Evolutionary conservation across 768 basidiomycete genomes (phyloP).

Genomic region (Daedaleopsis sinensis): DNA sequence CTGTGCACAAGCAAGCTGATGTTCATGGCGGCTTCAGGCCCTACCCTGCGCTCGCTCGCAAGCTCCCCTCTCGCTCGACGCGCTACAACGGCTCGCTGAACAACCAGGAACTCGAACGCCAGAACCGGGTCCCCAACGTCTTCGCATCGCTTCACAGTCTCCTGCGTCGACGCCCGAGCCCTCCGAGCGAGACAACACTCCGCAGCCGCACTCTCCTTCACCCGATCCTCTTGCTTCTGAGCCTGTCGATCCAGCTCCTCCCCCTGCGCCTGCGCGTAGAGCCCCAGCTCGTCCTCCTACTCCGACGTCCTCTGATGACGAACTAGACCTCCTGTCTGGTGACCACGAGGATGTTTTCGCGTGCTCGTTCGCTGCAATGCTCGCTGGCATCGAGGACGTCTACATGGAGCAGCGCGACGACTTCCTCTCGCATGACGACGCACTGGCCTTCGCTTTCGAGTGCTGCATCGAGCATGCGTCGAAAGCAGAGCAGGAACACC

Average conservation of each 20-base stretch:
- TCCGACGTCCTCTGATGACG: not conserved
- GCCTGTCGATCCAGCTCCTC: constrained; percentile 1
- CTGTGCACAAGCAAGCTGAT: constrained; percentile 3
- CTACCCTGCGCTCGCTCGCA: constrained; percentile 4
- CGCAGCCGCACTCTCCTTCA: not conserved
- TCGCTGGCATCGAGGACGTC: constrained; percentile 5
- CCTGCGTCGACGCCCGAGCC: constrained; percentile 8
- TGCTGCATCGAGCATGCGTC: constrained; percentile 4
- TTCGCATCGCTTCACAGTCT: not conserved
- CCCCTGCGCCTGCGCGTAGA: not conserved
- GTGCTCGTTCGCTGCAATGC: constrained; percentile 5
- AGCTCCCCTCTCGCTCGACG: constrained; percentile 8
- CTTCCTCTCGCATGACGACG: constrained; percentile 8
- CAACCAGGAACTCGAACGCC: constrained; percentile 1
- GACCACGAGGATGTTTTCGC: not conserved
- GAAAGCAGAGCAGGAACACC: constrained; percentile 12
- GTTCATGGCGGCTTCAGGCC: constrained; percentile 4
- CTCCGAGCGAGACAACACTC: constrained; percentile 1
- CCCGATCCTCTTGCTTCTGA: not conserved
- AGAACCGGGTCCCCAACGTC: not conserved
- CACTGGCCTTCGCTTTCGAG: constrained; percentile 13
- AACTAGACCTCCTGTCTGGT: constrained; percentile 5
- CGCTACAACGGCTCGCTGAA: constrained; percentile 4
- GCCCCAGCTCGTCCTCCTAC: not conserved
- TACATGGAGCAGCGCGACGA: constrained; percentile 3